Evolutionary conservation across 192 early-diverging fungal species (phyloP).

Genomic region (Gamsiella multidivaricata): DNA sequence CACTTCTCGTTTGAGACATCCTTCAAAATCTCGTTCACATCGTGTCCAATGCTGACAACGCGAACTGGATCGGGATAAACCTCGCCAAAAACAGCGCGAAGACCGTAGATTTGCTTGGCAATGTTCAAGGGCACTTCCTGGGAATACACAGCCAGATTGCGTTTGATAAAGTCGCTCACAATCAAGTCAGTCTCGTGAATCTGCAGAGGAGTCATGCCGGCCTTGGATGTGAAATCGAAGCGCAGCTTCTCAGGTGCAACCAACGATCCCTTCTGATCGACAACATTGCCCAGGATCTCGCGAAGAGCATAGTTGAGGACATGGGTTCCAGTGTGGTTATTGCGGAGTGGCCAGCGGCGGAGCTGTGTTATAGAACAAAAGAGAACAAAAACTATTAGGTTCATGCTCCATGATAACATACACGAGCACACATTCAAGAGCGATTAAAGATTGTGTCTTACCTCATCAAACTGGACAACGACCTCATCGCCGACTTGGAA

Average conservation of each 20-base stretch:
- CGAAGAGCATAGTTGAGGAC: conserved; percentile 95
- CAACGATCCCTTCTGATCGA: conserved; percentile 96
- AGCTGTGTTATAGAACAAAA: conserved; percentile 46
- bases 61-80: conserved; percentile 98
- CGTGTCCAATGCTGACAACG: conserved; percentile 92
- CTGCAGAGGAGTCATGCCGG: conserved; percentile 52
- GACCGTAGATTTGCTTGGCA: conserved; percentile 89
- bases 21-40: conserved; percentile 86
- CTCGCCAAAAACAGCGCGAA: conserved; percentile 98
- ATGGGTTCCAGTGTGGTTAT: conserved; percentile 98
- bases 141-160: conserved; percentile 80
- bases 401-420: too few species aligned
- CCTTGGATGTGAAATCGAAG: conserved; percentile 93
- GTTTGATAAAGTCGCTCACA: conserved; percentile 79
- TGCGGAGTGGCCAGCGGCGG: conserved; percentile 88
- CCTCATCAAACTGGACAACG: conserved; percentile 86
- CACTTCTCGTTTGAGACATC: conserved; percentile 85
- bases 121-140: conserved; percentile 85
- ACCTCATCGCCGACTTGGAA: conserved; percentile 77
- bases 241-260: conserved; percentile 96
- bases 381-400: conserved; percentile 5
- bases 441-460: conserved; percentile 24
- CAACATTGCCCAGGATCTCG: conserved; percentile 77
- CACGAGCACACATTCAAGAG: too few species aligned
- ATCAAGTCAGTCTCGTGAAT: conserved; percentile 57